phyloP scores from a whole-genome alignment of 345 rosid species.

The Populus nigra region DNA sequence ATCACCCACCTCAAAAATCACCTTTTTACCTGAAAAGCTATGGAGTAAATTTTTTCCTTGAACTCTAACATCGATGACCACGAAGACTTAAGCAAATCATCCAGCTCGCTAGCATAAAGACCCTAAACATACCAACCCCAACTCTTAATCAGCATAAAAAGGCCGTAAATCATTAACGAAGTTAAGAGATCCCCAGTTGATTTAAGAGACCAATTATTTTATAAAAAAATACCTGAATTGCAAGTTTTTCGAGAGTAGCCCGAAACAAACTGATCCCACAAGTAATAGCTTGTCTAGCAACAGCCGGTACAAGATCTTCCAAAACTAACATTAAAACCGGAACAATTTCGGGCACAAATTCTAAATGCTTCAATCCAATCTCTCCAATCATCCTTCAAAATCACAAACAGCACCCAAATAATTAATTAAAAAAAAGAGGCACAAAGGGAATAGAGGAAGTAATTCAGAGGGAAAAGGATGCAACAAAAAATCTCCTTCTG shows the following conservation, averaged over 20 bases:
- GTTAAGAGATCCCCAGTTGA: background rate
- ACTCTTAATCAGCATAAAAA: background rate
- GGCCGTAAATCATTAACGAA: background rate
- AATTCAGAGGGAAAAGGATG: no score
- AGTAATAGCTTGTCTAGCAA: slow-evolving; percentile 75
- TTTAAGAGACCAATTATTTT: background rate
- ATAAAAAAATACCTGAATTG: slow-evolving; percentile 54
- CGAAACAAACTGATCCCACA: slow-evolving; percentile 64
- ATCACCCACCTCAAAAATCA: slow-evolving; percentile 11
- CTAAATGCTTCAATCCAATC: slow-evolving; percentile 67
- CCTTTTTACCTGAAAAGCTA: slow-evolving; percentile 68
- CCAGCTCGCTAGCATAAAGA: slow-evolving; percentile 61
- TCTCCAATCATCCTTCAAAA: slow-evolving; percentile 72
- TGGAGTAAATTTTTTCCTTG: slow-evolving; percentile 73
- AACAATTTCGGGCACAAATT: slow-evolving; percentile 68
- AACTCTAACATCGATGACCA: slow-evolving; percentile 82
- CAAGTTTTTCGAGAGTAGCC: slow-evolving; percentile 54
- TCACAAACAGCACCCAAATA: background rate
- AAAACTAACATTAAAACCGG: slow-evolving; percentile 65
- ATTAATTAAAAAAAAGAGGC: background rate
- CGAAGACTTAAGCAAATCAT: slow-evolving; percentile 59
- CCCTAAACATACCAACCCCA: slow-evolving; percentile 47
- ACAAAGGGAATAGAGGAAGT: background rate
- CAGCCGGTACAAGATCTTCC: slow-evolving; percentile 81
- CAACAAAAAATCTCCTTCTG: no score